A percentile compares a stretch with the other conserved stretches of the same genome.
Evolutionary conservation across 2,329 filamentous ascomycete genomes (phyloP).

Genomic region (Fusarium secorum): DNA sequence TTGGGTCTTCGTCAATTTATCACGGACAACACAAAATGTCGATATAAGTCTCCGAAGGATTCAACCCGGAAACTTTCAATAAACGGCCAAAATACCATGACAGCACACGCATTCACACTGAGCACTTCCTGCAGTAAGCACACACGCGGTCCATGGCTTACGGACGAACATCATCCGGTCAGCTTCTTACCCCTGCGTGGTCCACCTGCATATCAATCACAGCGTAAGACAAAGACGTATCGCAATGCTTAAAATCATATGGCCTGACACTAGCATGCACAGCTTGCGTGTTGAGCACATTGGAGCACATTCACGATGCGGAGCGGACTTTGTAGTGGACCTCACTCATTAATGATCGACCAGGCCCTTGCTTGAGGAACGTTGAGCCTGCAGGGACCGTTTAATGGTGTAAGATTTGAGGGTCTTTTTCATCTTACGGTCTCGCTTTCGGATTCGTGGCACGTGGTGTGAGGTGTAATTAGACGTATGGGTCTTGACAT

Average conservation of each 20-base stretch:
- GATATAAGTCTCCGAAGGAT: background rate
- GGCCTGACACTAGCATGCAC: background rate
- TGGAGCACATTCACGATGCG: background rate
- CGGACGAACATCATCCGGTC: background rate
- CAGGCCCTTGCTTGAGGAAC: background rate
- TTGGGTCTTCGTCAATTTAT: background rate
- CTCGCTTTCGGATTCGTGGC: slow-evolving; percentile 25
- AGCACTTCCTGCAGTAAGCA: background rate
- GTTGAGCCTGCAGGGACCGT: slow-evolving; percentile 1
- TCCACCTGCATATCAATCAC: background rate
- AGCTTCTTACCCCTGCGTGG: background rate
- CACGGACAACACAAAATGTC: background rate
- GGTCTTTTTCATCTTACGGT: slow-evolving; percentile 21
- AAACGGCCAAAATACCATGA: background rate
- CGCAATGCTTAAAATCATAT: background rate
- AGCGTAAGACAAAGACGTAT: background rate
- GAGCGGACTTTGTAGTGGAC: slow-evolving; percentile 26
- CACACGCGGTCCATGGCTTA: background rate
- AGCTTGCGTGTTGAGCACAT: slow-evolving; percentile 1
- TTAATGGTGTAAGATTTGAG: slow-evolving; percentile 20
- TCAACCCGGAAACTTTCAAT: background rate
- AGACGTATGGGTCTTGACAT: background rate
- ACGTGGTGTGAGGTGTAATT: slow-evolving; percentile 16
- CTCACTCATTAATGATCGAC: slow-evolving; percentile 6
- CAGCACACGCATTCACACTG: background rate